phyloP scores from a whole-genome alignment of 805 yeast genomes.

The Pichia kluyveri region DNA sequence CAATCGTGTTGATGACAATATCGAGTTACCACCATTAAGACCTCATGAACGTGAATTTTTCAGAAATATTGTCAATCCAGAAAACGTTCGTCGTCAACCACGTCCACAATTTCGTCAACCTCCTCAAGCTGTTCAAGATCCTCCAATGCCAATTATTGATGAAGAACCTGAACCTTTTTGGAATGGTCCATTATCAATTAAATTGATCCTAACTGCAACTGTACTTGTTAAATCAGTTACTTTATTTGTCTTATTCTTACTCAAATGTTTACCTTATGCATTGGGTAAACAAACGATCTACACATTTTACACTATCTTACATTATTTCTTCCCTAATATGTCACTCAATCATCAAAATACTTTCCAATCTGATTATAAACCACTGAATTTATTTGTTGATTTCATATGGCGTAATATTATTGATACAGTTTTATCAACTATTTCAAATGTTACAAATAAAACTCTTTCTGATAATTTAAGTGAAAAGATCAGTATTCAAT shows the following conservation, averaged over 20 bases:
- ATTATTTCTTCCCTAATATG: neutral
- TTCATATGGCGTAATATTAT: slow-evolving; percentile 4
- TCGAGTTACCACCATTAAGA: neutral
- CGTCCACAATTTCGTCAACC: neutral
- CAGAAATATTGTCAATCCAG: neutral
- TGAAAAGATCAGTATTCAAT: slow-evolving; percentile 14
- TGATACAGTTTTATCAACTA: slow-evolving; percentile 7
- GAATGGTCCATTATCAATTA: slow-evolving; percentile 9
- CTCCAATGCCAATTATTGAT: slow-evolving; percentile 1
- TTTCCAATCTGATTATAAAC: neutral
- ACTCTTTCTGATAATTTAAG: slow-evolving; percentile 13
- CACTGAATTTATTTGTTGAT: neutral
- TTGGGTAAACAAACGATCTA: slow-evolving; percentile 9
- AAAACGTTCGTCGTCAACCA: neutral
- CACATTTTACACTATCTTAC: neutral
- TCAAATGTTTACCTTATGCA: slow-evolving; percentile 19
- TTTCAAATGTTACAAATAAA: slow-evolving; percentile 14
- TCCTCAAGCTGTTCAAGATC: neutral
- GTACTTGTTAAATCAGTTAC: slow-evolving; percentile 16
- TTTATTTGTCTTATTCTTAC: slow-evolving; percentile 13
- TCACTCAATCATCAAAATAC: neutral
- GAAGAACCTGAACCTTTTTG: slow-evolving; percentile 7
- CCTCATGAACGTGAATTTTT: too few relatives aligned
- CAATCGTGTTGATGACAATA: too few relatives aligned
- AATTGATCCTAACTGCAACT: slow-evolving; percentile 14